Conservation (phyloP, 2,329 filamentous ascomycete genomes). For the Lachnellula hyalina region DNA sequence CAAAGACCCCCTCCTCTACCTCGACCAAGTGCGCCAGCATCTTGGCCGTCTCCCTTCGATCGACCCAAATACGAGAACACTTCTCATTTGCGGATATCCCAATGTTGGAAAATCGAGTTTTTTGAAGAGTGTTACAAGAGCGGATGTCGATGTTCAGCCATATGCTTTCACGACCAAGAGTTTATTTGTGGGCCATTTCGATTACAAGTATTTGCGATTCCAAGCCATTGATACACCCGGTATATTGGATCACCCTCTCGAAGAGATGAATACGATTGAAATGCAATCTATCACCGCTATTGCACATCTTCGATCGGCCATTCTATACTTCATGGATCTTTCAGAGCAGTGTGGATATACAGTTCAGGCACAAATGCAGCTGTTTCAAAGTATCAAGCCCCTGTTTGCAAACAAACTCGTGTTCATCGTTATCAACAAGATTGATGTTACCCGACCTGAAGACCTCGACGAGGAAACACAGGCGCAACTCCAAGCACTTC, state of each 20-base stretch:
- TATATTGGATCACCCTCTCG: constrained; percentile 92
- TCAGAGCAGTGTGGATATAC: constrained; percentile 96
- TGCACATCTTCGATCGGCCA: constrained; percentile 89
- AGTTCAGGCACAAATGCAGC: constrained; percentile 83
- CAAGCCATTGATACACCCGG: constrained; percentile 98
- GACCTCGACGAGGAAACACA: constrained; percentile 78
- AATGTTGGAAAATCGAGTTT: constrained; percentile 98
- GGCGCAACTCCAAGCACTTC: constrained; percentile 69
- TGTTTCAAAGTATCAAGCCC: constrained; percentile 95
- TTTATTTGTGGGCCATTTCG: constrained; percentile 95
- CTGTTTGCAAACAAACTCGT: constrained; percentile 97
- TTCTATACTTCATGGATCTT: constrained; percentile 97
- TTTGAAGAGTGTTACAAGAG: constrained; percentile 82
- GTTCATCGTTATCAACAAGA: constrained; percentile 97
- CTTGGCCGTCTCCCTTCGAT: constrained; percentile 96
- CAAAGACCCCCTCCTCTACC: constrained; percentile 90
- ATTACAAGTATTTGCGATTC: constrained; percentile 88
- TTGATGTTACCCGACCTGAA: constrained; percentile 82
- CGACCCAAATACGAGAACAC: constrained; percentile 92
- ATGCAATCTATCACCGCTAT: constrained; percentile 99
- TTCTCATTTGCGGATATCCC: constrained; percentile 95
- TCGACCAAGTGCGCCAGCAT: constrained; percentile 96
- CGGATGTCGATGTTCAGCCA: constrained; percentile 94
- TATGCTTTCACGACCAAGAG: constrained; percentile 99
- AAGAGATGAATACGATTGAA: constrained; percentile 99